phyloP scores from a whole-genome alignment of 2,329 filamentous ascomycete species.

The Penicillium sp. region DNA sequence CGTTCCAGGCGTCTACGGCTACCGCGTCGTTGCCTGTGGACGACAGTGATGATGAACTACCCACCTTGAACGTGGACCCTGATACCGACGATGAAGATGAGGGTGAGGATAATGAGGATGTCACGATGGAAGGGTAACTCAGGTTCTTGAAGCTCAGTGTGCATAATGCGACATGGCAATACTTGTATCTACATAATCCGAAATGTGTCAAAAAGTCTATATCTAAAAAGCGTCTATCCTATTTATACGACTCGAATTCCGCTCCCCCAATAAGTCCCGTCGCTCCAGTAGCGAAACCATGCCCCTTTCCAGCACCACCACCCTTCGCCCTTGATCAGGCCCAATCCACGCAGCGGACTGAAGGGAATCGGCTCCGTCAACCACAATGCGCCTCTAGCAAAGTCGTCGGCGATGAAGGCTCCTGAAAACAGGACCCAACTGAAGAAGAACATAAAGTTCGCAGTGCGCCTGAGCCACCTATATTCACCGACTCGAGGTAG shows the following conservation, averaged over 20 bases:
- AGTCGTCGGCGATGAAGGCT: constrained; percentile 69
- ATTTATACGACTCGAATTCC: constrained; percentile 42
- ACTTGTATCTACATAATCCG: not conserved
- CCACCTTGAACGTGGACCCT: constrained; percentile 48
- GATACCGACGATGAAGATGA: constrained; percentile 49
- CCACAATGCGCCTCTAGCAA: constrained; percentile 71
- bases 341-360: constrained; percentile 65
- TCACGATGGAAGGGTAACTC: constrained; percentile 24
- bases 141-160: not conserved
- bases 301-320: constrained; percentile 66
- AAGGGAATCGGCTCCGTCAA: constrained; percentile 77
- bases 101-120: constrained; percentile 43
- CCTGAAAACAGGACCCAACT: constrained; percentile 68
- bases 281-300: constrained; percentile 58
- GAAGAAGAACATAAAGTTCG: constrained; percentile 62
- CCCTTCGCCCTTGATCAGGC: constrained; percentile 59
- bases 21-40: constrained; percentile 30
- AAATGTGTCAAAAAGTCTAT: not conserved
- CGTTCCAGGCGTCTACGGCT: constrained; percentile 12
- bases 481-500: constrained; percentile 42
- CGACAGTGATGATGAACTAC: constrained; percentile 50
- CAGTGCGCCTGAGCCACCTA: constrained; percentile 46
- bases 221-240: not conserved
- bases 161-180: not conserved
- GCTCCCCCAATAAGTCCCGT: constrained; percentile 62